Evolutionary conservation across 139 green algal genomes (phyloP).

Genomic region (Chloropicon primus): DNA sequence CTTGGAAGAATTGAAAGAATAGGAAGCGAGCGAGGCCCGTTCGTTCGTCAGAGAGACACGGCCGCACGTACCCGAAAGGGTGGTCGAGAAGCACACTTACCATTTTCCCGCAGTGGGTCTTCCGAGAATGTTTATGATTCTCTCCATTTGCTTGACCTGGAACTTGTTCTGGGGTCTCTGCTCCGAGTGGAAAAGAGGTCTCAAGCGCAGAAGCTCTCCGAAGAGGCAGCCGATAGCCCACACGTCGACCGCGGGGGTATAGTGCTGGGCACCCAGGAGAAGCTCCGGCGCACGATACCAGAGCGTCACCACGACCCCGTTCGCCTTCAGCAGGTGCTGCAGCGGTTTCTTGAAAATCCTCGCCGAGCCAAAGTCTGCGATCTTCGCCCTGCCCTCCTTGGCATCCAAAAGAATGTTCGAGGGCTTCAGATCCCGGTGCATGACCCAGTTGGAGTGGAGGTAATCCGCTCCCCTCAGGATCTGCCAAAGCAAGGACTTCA

Average conservation of each 20-base stretch:
- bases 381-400: constrained; percentile 40
- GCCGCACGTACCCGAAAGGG: too few species aligned
- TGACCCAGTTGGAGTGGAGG: constrained; percentile 61
- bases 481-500: constrained; percentile 62
- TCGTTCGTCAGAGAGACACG: too few species aligned
- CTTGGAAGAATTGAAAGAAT: too few species aligned
- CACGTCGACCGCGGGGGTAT: constrained; percentile 64
- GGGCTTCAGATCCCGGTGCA: constrained; percentile 68
- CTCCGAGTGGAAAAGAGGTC: constrained; percentile 46
- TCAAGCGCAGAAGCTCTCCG: constrained; percentile 55
- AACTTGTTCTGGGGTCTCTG: background rate
- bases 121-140: background rate
- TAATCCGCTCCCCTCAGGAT: constrained; percentile 59
- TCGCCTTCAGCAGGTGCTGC: constrained; percentile 40
- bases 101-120: too few species aligned
- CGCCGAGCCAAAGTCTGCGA: constrained; percentile 72
- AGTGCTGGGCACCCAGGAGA: constrained; percentile 60
- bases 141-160: background rate
- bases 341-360: constrained; percentile 32
- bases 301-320: constrained; percentile 66
- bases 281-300: constrained; percentile 78
- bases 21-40: background rate
- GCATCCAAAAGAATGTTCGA: constrained; percentile 57
- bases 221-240: constrained; percentile 82
- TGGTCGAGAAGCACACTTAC: too few species aligned